Evolutionary conservation across 2,329 filamentous ascomycete genomes (phyloP), one percentile per base, ranked within the genome.

Genomic region (Trichophyton schoenleinii): DNA sequence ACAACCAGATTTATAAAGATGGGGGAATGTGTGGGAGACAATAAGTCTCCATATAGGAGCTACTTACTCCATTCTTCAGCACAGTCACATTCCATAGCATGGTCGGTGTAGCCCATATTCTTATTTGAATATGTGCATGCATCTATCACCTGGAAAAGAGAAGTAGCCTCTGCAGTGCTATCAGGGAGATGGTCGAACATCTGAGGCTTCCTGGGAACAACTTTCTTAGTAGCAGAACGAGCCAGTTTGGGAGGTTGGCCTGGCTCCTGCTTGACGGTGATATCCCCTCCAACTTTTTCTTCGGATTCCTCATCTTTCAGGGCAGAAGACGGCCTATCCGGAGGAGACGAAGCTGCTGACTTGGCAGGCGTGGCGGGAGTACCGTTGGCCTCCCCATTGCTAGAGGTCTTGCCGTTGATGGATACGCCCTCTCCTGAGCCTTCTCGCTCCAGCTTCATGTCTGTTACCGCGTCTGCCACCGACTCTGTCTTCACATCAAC

Each of bases 41-140:
- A 13, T n/a, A 36, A 9, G n/a, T 34, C 9, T 6, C 59, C 64
- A 63, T 61, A 81, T 38, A 52, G 60, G 58, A 59, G 64, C 42
- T 22, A 72, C 91, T 80, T 86, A 96, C 92, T 87, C 88, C 89
- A 96, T 77, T 96, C 90, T 76, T 95, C 89, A 67, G 83, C 80
- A 75, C 94, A 99, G 73, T 99, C 94, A 76, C 94, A 99, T 74
- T 96, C 94, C 74, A 97, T 81, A 63, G 89, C 92, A 76, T 91
- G 88, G 70, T 96, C 92, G 28, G 94, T 95, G 66, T 87, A 87
- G 59, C 94, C 94, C 77, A 97, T 85, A 67, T 88, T 84, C 74
- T 95, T 96, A 66, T 91, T 90, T 60, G 89, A 90, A 75, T 99
- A 99, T 38, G 88, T 87, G 74, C 92, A 97, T 67, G 89, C 84